Base-by-base conservation (phyloP, 805 yeast species). In the Ogataea polymorpha region DNA sequence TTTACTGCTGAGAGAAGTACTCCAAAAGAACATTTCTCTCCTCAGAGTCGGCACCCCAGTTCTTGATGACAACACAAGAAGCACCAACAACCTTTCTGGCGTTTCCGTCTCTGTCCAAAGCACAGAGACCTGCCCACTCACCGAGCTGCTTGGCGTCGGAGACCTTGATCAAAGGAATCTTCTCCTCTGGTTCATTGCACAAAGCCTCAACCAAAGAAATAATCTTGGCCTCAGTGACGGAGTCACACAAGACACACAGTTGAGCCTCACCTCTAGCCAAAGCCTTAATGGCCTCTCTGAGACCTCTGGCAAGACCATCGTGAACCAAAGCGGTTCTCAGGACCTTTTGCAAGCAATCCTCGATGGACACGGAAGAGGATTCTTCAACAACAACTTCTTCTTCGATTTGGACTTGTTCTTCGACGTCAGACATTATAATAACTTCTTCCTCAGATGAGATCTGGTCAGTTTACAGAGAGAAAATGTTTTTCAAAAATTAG, bases 81-180 rank as follows among this genome's bases (percentile, higher is more conserved):
- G 96, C 95, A 78, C 99, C 99, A 72, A 93, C 99, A 66, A 93
- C 98, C 88, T 93, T 93, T 82, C 97, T 89, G 77, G 98, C 96
- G 81, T 91, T 89, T 79, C 99, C 99, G 67, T 93, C 98, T 79
- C 96, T 88, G 95, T 93, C 98, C 67, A 91, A 83, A 78, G 89
- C 88, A 80, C 96, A 93, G 63, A 93, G 81, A 86, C 99, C 99
- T 68, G 98, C 98, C 99, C 99, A 93, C 82, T 93, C 98, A 82
- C 99, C 99, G 71, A 93, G 83, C 80, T 88, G 86, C 85, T 93
- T 93, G 70, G 98, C 96, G 71, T 93, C 99, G 64, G 98, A 86
- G 63, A 93, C 98, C 86, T 93, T 93, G 85, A 93, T 86, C 75
- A 93, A 80, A 66, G 99, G 98, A 62, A 91, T 88, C 79, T 87